phyloP scores from a whole-genome alignment of 805 yeast genomes.

The Wickerhamomyces alni region DNA sequence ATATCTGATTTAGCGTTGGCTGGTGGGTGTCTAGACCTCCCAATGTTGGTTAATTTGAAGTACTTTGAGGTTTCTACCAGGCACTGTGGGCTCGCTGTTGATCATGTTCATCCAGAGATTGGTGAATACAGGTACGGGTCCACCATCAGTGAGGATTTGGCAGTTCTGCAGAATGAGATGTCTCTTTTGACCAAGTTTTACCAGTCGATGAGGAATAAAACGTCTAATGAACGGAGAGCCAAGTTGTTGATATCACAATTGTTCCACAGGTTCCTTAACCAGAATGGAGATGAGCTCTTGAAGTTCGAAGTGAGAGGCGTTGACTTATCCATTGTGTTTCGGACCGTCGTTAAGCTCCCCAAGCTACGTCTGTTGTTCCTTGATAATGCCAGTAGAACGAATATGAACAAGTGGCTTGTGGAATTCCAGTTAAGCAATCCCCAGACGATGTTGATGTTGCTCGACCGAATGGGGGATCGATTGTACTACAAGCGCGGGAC shows the following conservation, averaged over 20 bases:
- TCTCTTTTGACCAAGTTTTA: background rate
- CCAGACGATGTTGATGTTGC: slow-evolving; percentile 3
- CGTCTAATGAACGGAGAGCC: background rate
- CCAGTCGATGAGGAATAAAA: background rate
- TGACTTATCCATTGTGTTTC: slow-evolving; percentile 16
- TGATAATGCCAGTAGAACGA: slow-evolving; percentile 19
- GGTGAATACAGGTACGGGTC: slow-evolving; percentile 1
- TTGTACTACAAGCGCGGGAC: slow-evolving; percentile 7
- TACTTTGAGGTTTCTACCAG: slow-evolving; percentile 9
- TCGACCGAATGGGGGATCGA: slow-evolving; percentile 12
- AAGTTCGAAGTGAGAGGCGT: slow-evolving; percentile 17
- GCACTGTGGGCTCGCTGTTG: slow-evolving; percentile 1
- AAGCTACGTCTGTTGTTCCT: slow-evolving; percentile 19
- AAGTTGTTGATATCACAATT: slow-evolving; percentile 3
- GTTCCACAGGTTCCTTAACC: slow-evolving; percentile 4
- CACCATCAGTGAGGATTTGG: slow-evolving; percentile 3
- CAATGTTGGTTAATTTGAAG: slow-evolving; percentile 1
- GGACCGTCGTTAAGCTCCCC: slow-evolving; percentile 9
- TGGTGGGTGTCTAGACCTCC: background rate
- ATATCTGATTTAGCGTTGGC: background rate
- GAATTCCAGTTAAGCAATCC: slow-evolving; percentile 12
- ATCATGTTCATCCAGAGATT: slow-evolving; percentile 11
- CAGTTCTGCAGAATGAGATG: background rate
- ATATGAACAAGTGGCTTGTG: slow-evolving; percentile 15
- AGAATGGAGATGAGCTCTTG: slow-evolving; percentile 1